phyloP scores from a whole-genome alignment of 495 filamentous ascomycete genomes.

The Xylaria telfairii region DNA sequence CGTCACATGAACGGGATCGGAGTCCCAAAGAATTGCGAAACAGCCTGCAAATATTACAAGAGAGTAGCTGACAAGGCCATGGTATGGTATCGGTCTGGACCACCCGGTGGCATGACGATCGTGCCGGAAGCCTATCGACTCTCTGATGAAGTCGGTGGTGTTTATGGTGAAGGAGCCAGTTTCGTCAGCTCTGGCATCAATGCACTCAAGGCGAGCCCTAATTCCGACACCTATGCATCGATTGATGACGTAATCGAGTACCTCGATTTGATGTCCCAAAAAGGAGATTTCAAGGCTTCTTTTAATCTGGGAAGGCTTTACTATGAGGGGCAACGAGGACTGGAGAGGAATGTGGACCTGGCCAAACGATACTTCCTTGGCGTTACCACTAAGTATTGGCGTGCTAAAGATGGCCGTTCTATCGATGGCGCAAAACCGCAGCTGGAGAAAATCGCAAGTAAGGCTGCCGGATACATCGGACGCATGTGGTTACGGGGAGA shows the following conservation, averaged over 20 bases:
- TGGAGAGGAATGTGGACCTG: constrained; percentile 73
- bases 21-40: constrained; percentile 82
- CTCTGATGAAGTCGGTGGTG: constrained; percentile 88
- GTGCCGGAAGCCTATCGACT: constrained; percentile 76
- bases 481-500: constrained; percentile 94
- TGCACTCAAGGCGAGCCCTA: constrained; percentile 70
- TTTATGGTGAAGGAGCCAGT: constrained; percentile 94
- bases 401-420: constrained; percentile 56
- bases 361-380: constrained; percentile 84
- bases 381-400: constrained; percentile 88
- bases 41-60: constrained; percentile 87
- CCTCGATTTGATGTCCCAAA: constrained; percentile 89
- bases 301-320: constrained; percentile 87
- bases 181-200: constrained; percentile 89
- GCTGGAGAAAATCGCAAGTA: constrained; percentile 83
- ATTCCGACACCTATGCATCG: constrained; percentile 77
- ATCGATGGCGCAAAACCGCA: constrained; percentile 54
- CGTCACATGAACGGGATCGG: constrained; percentile 87
- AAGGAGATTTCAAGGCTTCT: constrained; percentile 90
- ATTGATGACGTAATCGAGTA: constrained; percentile 96
- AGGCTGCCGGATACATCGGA: constrained; percentile 89
- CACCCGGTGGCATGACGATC: constrained; percentile 85
- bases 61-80: constrained; percentile 93
- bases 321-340: constrained; percentile 82
- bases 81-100: constrained; percentile 81